Percentiles rank a stretch among this genome's conserved stretches.
These are phyloP conservation scores for Geotrichum carabidarum DNA, from an alignment of 1,139 yeast species.

Conservation along the genomic window DNA sequence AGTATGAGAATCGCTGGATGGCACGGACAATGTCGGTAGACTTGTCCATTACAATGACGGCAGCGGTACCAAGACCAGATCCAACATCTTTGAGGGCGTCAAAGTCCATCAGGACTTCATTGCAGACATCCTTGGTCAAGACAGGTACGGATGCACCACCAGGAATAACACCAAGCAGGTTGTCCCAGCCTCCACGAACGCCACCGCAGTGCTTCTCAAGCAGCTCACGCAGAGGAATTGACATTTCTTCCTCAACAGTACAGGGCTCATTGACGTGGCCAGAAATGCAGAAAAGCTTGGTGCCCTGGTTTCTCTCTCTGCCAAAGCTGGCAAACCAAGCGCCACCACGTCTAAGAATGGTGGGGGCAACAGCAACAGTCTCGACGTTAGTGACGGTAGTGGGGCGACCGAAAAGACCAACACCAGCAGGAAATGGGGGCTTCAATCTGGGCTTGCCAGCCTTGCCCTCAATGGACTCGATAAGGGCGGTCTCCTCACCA, in stretches of 20 bases:
- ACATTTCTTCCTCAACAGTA: constrained; percentile 91
- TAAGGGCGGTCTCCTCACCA: constrained; percentile 86
- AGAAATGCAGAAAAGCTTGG: constrained; percentile 76
- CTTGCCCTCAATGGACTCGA: constrained; percentile 83
- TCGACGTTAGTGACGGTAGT: constrained; percentile 86
- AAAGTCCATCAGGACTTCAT: constrained; percentile 71
- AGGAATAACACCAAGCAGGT: constrained; percentile 76
- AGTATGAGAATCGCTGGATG: constrained; percentile 74
- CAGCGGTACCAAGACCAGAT: constrained; percentile 86
- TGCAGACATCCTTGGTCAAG: constrained; percentile 62
- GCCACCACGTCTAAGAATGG: constrained; percentile 82
- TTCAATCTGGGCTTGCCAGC: constrained; percentile 89
- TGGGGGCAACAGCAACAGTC: constrained; percentile 83
- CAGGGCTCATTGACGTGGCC: constrained; percentile 90
- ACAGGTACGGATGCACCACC: constrained; percentile 90
- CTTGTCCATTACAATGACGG: constrained; percentile 84
- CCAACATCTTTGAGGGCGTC: constrained; percentile 81
- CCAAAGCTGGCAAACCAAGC: constrained; percentile 84
- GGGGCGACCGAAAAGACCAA: constrained; percentile 85
- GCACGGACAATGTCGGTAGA: constrained; percentile 78
- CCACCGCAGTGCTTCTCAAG: constrained; percentile 89
- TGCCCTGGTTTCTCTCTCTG: constrained; percentile 76
- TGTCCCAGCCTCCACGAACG: constrained; percentile 87
- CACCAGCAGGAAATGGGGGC: constrained; percentile 94
- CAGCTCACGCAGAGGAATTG: constrained; percentile 73